Evolutionary conservation across 345 rosid genomes (phyloP), one percentile per base, ranked within the genome.

Genomic region (Euphorbia tirucalli): DNA sequence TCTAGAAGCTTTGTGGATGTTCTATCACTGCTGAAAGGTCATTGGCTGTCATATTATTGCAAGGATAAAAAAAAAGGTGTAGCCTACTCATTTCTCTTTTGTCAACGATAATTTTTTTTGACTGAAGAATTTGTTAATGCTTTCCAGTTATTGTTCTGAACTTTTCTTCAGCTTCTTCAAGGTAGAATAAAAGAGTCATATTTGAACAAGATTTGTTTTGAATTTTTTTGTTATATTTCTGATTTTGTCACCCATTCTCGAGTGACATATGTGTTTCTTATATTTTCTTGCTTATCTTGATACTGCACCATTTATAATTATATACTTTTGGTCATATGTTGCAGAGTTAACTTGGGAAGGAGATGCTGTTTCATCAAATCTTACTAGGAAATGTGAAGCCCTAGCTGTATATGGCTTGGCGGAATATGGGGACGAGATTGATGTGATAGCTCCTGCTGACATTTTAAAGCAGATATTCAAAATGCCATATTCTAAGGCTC

Each of bases 351-450:
- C 85, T 46, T 80, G 89, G 87, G 94, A 84, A 68, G 88, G 85
- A 74, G 87, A 86, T 80, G 83, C 86, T 19, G 28, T 89, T 68
- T 71, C 90, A 46, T 83, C 97, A 68, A 91, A 79, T 73, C 87
- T 88, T 72, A 75, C 83, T 31, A 85, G 88, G 82, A 93, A 86
- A 87, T 84, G 93, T 72, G 98, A 94, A 80, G 90, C 93, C 14
- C 97, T 94, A 68, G 98, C 97, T n/a, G 93, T 94, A 19, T 82
- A 90, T 68, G 98, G 98, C 70, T 81, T 94, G 79, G 98, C 82
- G 22, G 96, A 94, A 72, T 92, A 92, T 75, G 98, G 97, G 19
- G 98, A 92, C 80, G 97, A 94, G 82, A 85, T 94, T 52, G 98
- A 94, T 72, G 95, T 94, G 69, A 90, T 94, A 66, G 96, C 97